Evolutionary conservation across 495 filamentous ascomycete genomes (phyloP).

Genomic region (Penicillium silybi): DNA sequence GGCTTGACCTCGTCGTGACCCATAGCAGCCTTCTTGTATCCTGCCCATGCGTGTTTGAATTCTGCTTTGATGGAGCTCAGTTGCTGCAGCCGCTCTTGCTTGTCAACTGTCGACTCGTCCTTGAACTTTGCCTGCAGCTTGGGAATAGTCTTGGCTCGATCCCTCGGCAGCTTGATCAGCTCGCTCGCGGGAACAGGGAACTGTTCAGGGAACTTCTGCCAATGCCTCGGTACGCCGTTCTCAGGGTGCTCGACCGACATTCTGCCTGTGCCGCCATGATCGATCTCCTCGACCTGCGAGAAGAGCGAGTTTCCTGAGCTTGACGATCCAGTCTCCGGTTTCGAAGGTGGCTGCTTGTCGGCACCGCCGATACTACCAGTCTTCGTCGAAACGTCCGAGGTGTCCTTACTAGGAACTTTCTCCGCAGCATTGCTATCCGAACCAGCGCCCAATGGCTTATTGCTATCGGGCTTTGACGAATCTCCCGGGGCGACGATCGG

Average conservation of each 20-base stretch:
- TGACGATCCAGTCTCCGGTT: neutral
- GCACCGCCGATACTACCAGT: neutral
- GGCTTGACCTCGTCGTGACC: slow-evolving; percentile 74
- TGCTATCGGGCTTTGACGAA: neutral
- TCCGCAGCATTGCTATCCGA: slow-evolving; percentile 3
- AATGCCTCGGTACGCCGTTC: slow-evolving; percentile 48
- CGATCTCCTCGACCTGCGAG: slow-evolving; percentile 6
- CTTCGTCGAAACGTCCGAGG: neutral
- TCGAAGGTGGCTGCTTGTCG: neutral
- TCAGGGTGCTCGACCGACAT: slow-evolving; percentile 37
- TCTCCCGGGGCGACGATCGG: neutral
- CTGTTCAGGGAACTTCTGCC: slow-evolving; percentile 66
- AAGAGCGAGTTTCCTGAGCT: neutral
- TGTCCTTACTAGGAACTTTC: neutral
- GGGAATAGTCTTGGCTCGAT: slow-evolving; percentile 62
- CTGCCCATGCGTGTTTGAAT: slow-evolving; percentile 71
- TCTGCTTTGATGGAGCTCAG: slow-evolving; percentile 60
- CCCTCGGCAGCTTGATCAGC: slow-evolving; percentile 72
- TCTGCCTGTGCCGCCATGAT: slow-evolving; percentile 27
- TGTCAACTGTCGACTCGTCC: slow-evolving; percentile 57
- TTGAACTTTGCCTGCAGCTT: slow-evolving; percentile 70
- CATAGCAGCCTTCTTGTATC: slow-evolving; percentile 74
- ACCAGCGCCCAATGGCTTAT: neutral
- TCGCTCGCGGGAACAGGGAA: slow-evolving; percentile 67
- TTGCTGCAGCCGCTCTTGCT: slow-evolving; percentile 58